Conservation (phyloP, 1,284 basidiomycete genomes). For the Vanrija humicola region DNA sequence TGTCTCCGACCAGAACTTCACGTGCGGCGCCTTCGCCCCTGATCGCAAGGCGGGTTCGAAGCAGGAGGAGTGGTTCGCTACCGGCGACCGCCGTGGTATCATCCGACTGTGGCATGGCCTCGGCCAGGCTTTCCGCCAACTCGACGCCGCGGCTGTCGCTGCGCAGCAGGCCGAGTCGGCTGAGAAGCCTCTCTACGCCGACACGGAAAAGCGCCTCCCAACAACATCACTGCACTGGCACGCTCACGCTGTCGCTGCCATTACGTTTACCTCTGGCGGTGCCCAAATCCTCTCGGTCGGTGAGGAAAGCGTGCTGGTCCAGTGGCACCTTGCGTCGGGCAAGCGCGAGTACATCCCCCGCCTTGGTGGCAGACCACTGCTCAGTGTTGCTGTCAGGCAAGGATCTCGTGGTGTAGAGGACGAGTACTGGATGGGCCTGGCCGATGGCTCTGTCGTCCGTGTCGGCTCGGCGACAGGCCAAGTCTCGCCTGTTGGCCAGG, state of each 20-base stretch:
- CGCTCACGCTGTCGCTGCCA: conserved; percentile 84
- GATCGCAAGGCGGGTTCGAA: conserved; percentile 32
- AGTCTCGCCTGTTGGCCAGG: conserved; percentile 62
- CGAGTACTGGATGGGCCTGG: conserved; percentile 78
- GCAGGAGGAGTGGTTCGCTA: conserved; percentile 84
- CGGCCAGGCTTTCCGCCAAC: conserved; percentile 54
- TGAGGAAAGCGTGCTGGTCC: conserved; percentile 90
- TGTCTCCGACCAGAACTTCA: conserved; percentile 59
- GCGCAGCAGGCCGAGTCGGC: conserved; percentile 8
- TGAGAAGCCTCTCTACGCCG: conserved; percentile 15
- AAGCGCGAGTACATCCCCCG: conserved; percentile 89
- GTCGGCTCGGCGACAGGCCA: conserved; percentile 70
- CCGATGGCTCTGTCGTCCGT: conserved; percentile 78
- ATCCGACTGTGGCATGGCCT: conserved; percentile 92
- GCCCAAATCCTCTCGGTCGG: conserved; percentile 92
- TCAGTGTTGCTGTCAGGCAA: conserved; percentile 62
- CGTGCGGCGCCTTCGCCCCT: conserved; percentile 84
- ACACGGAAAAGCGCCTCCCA: conserved; percentile 51
- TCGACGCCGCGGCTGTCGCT: conserved; percentile 23
- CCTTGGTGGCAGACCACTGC: conserved; percentile 74
- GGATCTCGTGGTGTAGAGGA: conserved; percentile 59
- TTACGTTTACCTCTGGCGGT: conserved; percentile 86
- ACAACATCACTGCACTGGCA: conserved; percentile 95
- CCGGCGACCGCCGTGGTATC: conserved; percentile 80
- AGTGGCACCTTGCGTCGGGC: conserved; percentile 86